Base-by-base conservation (phyloP, 2,329 filamentous ascomycete genomes). In the Colletotrichum sp. region DNA sequence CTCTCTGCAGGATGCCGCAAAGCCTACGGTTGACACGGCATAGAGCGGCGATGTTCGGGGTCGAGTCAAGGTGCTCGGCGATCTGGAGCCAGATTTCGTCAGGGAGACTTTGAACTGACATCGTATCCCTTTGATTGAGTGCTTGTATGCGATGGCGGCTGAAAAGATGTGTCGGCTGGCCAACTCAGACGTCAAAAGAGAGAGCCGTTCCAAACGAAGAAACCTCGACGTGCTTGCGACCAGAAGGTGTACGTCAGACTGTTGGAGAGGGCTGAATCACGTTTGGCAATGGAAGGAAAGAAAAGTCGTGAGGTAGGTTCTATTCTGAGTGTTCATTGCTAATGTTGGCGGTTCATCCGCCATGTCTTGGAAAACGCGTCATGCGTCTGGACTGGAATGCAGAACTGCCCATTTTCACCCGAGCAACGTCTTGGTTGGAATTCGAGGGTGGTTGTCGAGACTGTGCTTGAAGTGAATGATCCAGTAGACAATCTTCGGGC, bases 121-220 rank as follows among this genome's bases (percentile, higher is more conserved):
- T 48, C 7, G 0, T 48, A 5, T 3, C 2, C 18, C 0, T 1
- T n/a, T 2, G 2, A 48, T 48, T 48, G 1, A 48, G 12, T 48
- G 9, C 0, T 4, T 3, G 4, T 18, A 9, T 0, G 43, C 6
- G n/a, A 1, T 3, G 10, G 43, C 6, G 9, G 43, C n/a, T n/a
- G n/a, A 10, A 22, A 2, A 3, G 3, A 22, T 22, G 3, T 48
- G 5, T 22, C n/a, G 7, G n/a, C 18, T 2, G 18, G 43, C 3
- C 43, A 48, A 48, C 5, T 48, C 3, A 5, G 5, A 12, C 5
- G 4, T 6, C 18, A 6, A 43, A 43, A n/a, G 9, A 43, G 39
- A 43, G 22, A 22, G 22, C 22, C 22, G 22, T 43, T 6, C 3
- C 16, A 9, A 43, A 43, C 2, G 39, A 10, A 48, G n/a, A 52